Percentiles rank a stretch among this genome's conserved stretches.
Evolutionary conservation across 805 yeast genomes (phyloP).

Genomic region (Myxozyma melibiosi): DNA sequence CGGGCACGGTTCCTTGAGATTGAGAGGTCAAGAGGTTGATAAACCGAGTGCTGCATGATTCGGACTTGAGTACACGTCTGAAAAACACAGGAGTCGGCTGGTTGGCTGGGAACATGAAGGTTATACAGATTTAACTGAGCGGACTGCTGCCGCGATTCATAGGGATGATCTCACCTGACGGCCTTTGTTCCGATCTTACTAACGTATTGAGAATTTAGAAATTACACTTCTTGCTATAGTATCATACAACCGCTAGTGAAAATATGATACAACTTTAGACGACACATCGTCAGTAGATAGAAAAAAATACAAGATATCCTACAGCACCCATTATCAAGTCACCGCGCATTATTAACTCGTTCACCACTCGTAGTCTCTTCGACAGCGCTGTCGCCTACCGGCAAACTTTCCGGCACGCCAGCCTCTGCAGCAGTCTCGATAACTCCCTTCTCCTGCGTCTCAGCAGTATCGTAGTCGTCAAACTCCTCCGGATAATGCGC

Average conservation of each 20-base stretch:
- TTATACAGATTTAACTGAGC: background rate
- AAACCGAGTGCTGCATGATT: background rate
- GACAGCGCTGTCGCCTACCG: no score
- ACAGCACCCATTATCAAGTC: no score
- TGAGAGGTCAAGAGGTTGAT: background rate
- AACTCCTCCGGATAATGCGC: slow-evolving; percentile 22
- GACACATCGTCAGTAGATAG: no score
- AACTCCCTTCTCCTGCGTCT: background rate
- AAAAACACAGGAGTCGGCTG: no score
- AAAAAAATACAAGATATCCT: no score
- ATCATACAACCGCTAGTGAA: background rate
- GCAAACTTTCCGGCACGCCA: no score
- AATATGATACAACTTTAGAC: background rate
- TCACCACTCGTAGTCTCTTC: no score
- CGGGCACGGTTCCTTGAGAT: no score
- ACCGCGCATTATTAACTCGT: no score
- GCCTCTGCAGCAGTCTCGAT: no score
- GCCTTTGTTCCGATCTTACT: no score
- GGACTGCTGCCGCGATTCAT: background rate
- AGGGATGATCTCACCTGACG: no score
- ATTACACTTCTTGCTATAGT: background rate
- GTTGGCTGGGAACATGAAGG: background rate
- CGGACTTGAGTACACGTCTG: background rate
- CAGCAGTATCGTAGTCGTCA: slow-evolving; percentile 6
- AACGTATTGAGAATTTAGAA: background rate